A percentile compares a stretch with the other conserved stretches of the same genome.
Conservation (phyloP, 164 flowering plant genomes). For the Echeveria elegans region DNA sequence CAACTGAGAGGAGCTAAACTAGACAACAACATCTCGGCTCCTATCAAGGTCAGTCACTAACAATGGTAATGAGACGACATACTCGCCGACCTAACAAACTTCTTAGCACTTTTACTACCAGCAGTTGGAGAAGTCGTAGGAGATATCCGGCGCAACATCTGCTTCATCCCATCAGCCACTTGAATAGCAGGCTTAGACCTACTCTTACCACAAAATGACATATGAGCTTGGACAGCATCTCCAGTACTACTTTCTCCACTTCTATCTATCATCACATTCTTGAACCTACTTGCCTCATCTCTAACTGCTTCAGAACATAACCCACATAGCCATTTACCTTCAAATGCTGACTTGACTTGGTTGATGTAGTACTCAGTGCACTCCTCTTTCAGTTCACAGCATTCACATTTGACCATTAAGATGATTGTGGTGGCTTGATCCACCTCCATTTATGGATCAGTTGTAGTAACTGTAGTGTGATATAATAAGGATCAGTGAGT, state of each 20-base stretch:
- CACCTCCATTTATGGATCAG: not conserved
- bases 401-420: constrained; percentile 40
- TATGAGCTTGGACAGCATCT: constrained; percentile 62
- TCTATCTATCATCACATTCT: constrained; percentile 9
- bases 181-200: constrained; percentile 52
- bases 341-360: constrained; percentile 55
- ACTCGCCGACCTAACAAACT: not conserved
- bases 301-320: constrained; percentile 82
- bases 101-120: not conserved
- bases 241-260: constrained; percentile 17
- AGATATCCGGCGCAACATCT: constrained; percentile 45
- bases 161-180: constrained; percentile 69
- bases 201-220: constrained; percentile 55
- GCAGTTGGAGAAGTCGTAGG: not conserved
- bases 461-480: not conserved
- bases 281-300: constrained; percentile 44
- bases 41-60: not conserved
- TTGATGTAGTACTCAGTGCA: constrained; percentile 77
- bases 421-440: constrained; percentile 1
- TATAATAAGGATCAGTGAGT: not conserved
- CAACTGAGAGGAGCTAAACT: not conserved
- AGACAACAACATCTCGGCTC: not conserved
- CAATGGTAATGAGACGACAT: constrained; percentile 3
- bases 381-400: constrained; percentile 84
- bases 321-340: constrained; percentile 88